Conservation (phyloP, 2,329 filamentous ascomycete species). For the Aspergillus pseudotamarii region DNA sequence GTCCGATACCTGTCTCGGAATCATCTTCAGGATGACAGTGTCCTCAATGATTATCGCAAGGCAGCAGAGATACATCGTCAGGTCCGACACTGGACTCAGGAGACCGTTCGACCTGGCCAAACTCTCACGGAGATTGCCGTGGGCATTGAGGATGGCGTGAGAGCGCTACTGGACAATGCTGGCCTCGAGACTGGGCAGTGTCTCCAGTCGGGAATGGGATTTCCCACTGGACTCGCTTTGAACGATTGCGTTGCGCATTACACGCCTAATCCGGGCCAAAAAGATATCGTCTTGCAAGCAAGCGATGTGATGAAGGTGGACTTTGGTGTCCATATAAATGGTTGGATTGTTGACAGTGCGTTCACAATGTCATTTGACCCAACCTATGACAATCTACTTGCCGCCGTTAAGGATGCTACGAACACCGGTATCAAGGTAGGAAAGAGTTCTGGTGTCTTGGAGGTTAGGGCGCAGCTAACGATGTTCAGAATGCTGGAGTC, state of each 20-base stretch:
- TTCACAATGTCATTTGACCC: slow-evolving; percentile 76
- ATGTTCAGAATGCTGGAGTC: slow-evolving; percentile 52
- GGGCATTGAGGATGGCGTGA: background rate
- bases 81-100: slow-evolving; percentile 31
- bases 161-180: background rate
- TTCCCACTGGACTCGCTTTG: slow-evolving; percentile 57
- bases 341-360: slow-evolving; percentile 75
- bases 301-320: slow-evolving; percentile 71
- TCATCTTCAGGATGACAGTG: slow-evolving; percentile 49
- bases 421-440: slow-evolving; percentile 50
- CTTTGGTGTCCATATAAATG: slow-evolving; percentile 76
- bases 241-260: slow-evolving; percentile 59
- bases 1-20: slow-evolving; percentile 43
- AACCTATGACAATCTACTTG: slow-evolving; percentile 71
- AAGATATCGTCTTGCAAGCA: slow-evolving; percentile 41
- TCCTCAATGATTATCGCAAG: slow-evolving; percentile 58
- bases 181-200: slow-evolving; percentile 9
- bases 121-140: background rate
- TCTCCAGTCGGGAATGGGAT: slow-evolving; percentile 56
- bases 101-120: background rate
- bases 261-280: slow-evolving; percentile 60
- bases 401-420: slow-evolving; percentile 65
- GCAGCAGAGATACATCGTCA: slow-evolving; percentile 61
- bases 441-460: background rate
- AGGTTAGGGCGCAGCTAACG: slow-evolving; percentile 8